Conservation (phyloP, 148 eudicot genomes). For the Mesembryanthemum crystallinum region DNA sequence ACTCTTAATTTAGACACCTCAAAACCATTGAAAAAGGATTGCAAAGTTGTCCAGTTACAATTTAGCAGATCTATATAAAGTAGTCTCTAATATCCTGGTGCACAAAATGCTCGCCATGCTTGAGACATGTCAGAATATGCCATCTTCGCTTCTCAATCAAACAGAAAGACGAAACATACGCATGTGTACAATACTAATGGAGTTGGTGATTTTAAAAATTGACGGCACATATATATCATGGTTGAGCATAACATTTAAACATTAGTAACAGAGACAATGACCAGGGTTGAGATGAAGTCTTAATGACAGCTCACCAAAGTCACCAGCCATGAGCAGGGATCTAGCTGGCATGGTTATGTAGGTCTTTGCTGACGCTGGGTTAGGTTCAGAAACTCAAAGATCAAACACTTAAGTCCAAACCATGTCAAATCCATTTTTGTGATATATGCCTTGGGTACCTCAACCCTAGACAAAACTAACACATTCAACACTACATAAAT, state of each 20-base stretch:
- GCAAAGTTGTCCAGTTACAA: no score
- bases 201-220: no score
- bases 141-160: neutral
- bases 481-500: neutral
- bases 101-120: neutral
- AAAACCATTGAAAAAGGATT: no score
- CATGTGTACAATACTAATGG: no score
- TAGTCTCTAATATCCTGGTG: neutral
- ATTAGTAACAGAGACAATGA: no score
- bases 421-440: neutral
- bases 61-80: no score
- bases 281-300: neutral
- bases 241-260: no score
- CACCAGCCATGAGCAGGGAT: no score
- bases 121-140: neutral
- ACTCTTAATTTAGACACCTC: no score
- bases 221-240: no score
- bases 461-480: neutral
- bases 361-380: neutral
- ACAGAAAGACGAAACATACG: neutral
- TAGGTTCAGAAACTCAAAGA: neutral
- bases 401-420: neutral
- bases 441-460: neutral
- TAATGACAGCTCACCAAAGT: no score
- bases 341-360: no score